Conservation (phyloP, 345 rosid genomes). For the Boechera divaricarpa region DNA sequence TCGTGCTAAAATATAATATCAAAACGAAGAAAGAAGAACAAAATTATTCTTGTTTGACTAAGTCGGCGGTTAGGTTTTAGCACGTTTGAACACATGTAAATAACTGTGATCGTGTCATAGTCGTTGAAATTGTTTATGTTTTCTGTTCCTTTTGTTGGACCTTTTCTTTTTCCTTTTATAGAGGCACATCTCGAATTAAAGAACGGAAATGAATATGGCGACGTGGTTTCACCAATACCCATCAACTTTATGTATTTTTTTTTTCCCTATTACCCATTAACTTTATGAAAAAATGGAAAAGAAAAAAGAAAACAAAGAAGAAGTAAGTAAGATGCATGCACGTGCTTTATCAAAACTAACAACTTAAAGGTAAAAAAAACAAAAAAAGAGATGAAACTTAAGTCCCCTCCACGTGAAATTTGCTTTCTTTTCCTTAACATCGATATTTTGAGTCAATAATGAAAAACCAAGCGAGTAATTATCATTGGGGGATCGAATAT, state of each 20-base stretch:
- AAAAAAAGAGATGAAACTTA: neutral
- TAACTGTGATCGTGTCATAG: neutral
- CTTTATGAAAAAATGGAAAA: neutral
- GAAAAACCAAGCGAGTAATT: neutral
- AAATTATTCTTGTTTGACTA: neutral
- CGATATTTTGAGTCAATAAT: neutral
- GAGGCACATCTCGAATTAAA: slow-evolving; percentile 41
- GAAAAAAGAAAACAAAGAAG: neutral
- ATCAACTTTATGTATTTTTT: slow-evolving; percentile 27
- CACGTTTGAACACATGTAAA: slow-evolving; percentile 38
- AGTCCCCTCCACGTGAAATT: slow-evolving; percentile 36
- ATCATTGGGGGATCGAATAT: neutral
- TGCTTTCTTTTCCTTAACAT: neutral
- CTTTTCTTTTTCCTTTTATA: slow-evolving; percentile 28
- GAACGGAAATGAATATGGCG: neutral
- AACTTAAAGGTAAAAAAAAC: neutral
- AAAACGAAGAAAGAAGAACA: neutral
- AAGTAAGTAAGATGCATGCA: slow-evolving; percentile 39
- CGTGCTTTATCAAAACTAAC: slow-evolving; percentile 35
- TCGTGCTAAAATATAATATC: neutral
- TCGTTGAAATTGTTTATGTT: slow-evolving; percentile 29
- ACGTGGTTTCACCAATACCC: slow-evolving; percentile 33
- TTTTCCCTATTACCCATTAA: neutral
- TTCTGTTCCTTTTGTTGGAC: slow-evolving; percentile 22
- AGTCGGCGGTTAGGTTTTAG: neutral